Base-by-base conservation (phyloP, 2,329 filamentous ascomycete species). In the Botrytis hyacinthi region DNA sequence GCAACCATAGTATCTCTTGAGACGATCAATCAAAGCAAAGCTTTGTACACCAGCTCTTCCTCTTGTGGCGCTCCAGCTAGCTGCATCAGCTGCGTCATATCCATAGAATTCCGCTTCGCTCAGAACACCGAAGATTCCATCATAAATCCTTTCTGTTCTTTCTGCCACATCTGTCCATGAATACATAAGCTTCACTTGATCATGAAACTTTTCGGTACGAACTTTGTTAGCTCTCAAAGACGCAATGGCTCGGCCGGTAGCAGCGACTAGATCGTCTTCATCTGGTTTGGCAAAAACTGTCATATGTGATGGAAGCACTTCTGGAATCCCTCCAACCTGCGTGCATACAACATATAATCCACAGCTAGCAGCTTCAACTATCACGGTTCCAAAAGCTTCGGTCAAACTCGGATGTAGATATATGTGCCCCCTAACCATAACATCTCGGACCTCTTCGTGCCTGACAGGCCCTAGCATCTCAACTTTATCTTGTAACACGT, bases 141-240 rank as follows among this genome's bases (percentile, higher is more conserved):
- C 91, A 82, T 99, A 99, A 0, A 99, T 96, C 44, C 95, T 89
- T 83, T 99, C 96, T 0, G 96, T 98, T 72, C 96, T 92, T 78
- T 92, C 89, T 22, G 96, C 96, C 42, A 99, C 95, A 81, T 99
- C 95, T 42, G 93, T 93, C 96, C 96, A 99, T 1, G 94, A 97
- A 84, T 99, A 99, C 96, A 98, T 98, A 85, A 93, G 93, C 82
- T 95, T 94, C 76, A 99, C 96, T 82, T 98, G 93, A 77, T 97
- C 95, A 81, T 99, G 96, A 80, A 99, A 99, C 60, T 92, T 89
- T 81, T 98, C 95, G 0, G 96, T 97, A 76, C 94, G 91, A 42
- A 99, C 92, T 78, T 92, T 93, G 78, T 95, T 95, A 9, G 92
- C 92, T 62, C 95, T 91, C 73, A 99, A 87, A 44, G 93, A 92